These are phyloP conservation scores for Apiotrichum siamense DNA, from an alignment of 1,284 basidiomycete species.

Conservation along the genomic window DNA sequence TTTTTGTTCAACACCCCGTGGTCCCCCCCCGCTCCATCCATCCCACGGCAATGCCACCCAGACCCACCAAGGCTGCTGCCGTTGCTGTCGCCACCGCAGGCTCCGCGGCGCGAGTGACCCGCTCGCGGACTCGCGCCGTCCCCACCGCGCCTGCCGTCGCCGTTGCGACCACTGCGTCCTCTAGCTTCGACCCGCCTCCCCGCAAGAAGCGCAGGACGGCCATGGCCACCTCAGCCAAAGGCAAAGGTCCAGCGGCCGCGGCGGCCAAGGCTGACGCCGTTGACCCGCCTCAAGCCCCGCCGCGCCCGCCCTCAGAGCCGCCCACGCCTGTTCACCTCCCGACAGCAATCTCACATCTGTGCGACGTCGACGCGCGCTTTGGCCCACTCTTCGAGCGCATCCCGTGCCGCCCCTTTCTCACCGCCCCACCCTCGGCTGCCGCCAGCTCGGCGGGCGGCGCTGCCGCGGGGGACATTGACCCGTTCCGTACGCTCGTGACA, in stretches of 20 bases:
- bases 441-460: too few species aligned
- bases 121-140: not conserved
- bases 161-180: too few species aligned
- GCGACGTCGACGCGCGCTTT: conserved; percentile 64
- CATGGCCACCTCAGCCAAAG: too few species aligned
- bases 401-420: conserved; percentile 31
- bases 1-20: too few species aligned
- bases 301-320: conserved; percentile 7
- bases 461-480: conserved; percentile 32
- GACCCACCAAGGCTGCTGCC: too few species aligned
- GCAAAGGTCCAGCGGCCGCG: not conserved
- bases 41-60: not conserved
- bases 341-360: conserved; percentile 66
- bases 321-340: conserved; percentile 59
- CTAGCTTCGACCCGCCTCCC: not conserved
- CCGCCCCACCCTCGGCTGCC: too few species aligned
- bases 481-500: conserved; percentile 56
- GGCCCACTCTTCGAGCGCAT: conserved; percentile 55
- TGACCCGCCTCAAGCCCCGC: not conserved
- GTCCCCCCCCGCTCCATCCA: too few species aligned
- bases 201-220: not conserved
- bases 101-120: not conserved
- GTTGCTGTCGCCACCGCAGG: not conserved
- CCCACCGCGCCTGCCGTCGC: not conserved
- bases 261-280: not conserved